phyloP scores from a whole-genome alignment of 768 basidiomycete genomes.

The Podaxis mareebaensis region DNA sequence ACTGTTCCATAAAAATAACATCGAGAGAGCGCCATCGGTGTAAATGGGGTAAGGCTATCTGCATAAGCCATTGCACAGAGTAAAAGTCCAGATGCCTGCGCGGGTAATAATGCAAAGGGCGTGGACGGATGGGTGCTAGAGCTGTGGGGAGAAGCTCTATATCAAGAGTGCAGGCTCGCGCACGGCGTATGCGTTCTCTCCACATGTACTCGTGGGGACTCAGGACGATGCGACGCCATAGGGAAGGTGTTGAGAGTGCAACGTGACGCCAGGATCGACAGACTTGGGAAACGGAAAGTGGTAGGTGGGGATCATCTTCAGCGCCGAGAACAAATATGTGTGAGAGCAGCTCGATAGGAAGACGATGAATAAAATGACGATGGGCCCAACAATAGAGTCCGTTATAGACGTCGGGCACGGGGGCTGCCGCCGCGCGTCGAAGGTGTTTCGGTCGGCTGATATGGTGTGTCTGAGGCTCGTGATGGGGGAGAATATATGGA shows the following conservation, averaged over 20 bases:
- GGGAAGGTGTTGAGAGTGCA: slow-evolving; percentile 55
- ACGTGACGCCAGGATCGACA: slow-evolving; percentile 66
- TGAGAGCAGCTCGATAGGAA: slow-evolving; percentile 66
- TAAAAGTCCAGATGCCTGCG: slow-evolving; percentile 38
- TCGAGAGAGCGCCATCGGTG: slow-evolving; percentile 63
- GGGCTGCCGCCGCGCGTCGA: slow-evolving; percentile 28
- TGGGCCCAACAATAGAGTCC: slow-evolving; percentile 20
- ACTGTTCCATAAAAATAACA: slow-evolving; percentile 53
- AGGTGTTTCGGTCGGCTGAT: slow-evolving; percentile 40
- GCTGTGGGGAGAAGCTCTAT: slow-evolving; percentile 46
- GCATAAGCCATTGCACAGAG: slow-evolving; percentile 62
- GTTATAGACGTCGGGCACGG: slow-evolving; percentile 15
- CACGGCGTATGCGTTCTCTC: slow-evolving; percentile 60
- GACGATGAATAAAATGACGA: slow-evolving; percentile 51
- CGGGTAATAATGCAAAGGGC: slow-evolving; percentile 25
- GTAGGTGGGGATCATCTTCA: slow-evolving; percentile 55
- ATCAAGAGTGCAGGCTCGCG: slow-evolving; percentile 62
- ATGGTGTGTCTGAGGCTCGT: slow-evolving; percentile 17
- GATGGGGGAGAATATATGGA: slow-evolving; percentile 1
- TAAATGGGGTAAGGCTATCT: slow-evolving; percentile 52
- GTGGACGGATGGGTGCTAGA: slow-evolving; percentile 25
- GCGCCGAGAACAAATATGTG: slow-evolving; percentile 65
- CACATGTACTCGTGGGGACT: slow-evolving; percentile 55
- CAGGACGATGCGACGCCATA: slow-evolving; percentile 67
- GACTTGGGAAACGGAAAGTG: slow-evolving; percentile 67